phyloP scores from a whole-genome alignment of 2,329 filamentous ascomycete genomes.

The Aquanectria penicillioides region DNA sequence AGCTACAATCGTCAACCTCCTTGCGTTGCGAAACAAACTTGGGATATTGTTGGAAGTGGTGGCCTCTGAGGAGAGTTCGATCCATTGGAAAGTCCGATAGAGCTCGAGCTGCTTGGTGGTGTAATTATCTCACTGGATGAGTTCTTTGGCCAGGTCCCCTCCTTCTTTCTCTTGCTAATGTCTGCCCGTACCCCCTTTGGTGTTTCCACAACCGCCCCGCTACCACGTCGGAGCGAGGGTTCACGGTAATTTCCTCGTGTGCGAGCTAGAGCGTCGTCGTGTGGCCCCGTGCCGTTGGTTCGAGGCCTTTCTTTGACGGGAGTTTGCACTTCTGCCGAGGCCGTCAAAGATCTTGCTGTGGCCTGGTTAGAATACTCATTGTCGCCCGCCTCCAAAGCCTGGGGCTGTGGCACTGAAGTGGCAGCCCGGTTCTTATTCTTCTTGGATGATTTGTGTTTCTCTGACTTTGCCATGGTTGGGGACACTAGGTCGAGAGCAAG shows the following conservation, averaged over 20 bases:
- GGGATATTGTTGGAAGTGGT: not conserved
- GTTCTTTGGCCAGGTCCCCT: not conserved
- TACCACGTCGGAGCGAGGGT: conserved; percentile 19
- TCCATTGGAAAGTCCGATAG: too few species aligned
- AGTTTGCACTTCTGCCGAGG: too few species aligned
- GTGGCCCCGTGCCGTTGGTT: conserved; percentile 6
- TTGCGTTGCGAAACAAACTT: not conserved
- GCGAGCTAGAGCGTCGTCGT: conserved; percentile 12
- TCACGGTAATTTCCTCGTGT: conserved; percentile 6
- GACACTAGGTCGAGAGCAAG: not conserved
- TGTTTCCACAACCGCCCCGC: conserved; percentile 5
- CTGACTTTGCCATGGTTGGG: too few species aligned
- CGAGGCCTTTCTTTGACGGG: too few species aligned
- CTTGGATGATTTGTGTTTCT: too few species aligned
- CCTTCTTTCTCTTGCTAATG: not conserved
- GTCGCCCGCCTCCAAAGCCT: too few species aligned
- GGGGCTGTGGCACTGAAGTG: too few species aligned
- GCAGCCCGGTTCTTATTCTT: too few species aligned
- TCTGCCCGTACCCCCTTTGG: conserved; percentile 2
- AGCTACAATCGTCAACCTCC: not conserved
- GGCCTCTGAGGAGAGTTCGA: not conserved
- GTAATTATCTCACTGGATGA: too few species aligned
- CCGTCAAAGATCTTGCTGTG: too few species aligned
- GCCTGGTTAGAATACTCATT: too few species aligned
- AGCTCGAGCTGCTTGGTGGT: too few species aligned